These are phyloP conservation scores for Pulicaria dysenterica DNA, from an alignment of 129 eudicot genomes.

Conservation along the genomic window DNA sequence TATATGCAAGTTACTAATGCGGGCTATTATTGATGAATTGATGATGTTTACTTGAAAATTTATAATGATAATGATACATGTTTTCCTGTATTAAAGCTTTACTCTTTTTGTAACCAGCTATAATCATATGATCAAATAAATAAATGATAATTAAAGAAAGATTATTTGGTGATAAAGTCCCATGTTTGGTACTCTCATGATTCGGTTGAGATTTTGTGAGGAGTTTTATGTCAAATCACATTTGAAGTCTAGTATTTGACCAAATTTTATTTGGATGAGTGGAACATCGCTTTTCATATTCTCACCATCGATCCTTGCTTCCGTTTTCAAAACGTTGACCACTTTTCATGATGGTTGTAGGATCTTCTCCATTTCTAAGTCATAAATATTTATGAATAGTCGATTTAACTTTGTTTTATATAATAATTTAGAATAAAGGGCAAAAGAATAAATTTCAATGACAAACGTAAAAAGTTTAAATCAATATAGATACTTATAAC, in stretches of 20 bases:
- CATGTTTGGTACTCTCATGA: constrained; percentile 32
- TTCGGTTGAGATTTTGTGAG: constrained; percentile 18
- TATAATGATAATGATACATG: too few relatives aligned
- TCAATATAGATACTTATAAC: too few relatives aligned
- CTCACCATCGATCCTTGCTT: constrained; percentile 1
- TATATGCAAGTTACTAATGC: too few relatives aligned
- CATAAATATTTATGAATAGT: background rate
- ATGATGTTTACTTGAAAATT: too few relatives aligned
- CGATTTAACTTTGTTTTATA: background rate
- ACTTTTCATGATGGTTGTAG: constrained; percentile 29
- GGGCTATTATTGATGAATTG: too few relatives aligned
- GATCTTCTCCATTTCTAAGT: constrained; percentile 10
- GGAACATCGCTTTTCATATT: constrained; percentile 6
- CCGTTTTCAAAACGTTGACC: constrained; percentile 38
- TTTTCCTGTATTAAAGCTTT: too few relatives aligned
- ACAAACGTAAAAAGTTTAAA: too few relatives aligned
- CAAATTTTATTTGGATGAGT: constrained; percentile 22
- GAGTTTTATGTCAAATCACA: constrained; percentile 40
- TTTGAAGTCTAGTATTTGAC: constrained; percentile 25
- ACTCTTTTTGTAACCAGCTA: too few relatives aligned
- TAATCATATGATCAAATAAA: background rate
- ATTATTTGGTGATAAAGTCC: constrained; percentile 13
- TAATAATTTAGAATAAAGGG: background rate
- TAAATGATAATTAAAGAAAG: background rate
- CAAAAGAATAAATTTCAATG: too few relatives aligned